Evolutionary conservation across 2,329 filamentous ascomycete species (phyloP).

Genomic region (Ustulina deusta): DNA sequence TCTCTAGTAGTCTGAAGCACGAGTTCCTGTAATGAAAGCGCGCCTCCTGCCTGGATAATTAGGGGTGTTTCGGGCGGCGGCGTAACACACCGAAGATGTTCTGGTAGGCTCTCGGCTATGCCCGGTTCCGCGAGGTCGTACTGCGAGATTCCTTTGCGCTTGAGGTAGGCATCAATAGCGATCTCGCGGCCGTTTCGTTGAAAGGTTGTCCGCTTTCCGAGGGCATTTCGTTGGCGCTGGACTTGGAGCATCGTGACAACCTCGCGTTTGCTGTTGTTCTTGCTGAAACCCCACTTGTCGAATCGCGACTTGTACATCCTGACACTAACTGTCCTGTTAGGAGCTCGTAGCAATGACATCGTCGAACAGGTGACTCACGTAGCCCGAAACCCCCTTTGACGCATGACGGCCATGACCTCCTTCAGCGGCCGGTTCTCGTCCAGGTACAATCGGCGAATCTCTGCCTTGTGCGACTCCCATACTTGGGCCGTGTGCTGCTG

Average conservation of each 20-base stretch:
- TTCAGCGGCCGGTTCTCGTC: conserved; percentile 64
- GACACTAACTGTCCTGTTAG: conserved; percentile 53
- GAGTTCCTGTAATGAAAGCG: conserved; percentile 48
- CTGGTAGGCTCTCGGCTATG: conserved; percentile 45
- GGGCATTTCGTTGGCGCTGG: conserved; percentile 65
- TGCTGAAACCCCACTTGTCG: conserved; percentile 67
- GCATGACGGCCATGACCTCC: conserved; percentile 65
- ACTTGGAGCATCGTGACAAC: conserved; percentile 63
- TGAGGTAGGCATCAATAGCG: conserved; percentile 64
- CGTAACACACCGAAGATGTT: conserved; percentile 48
- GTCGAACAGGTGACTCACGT: conserved; percentile 53
- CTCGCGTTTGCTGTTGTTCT: conserved; percentile 67
- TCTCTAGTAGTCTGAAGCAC: conserved; percentile 47
- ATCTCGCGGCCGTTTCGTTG: conserved; percentile 65
- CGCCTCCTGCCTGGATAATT: conserved; percentile 43
- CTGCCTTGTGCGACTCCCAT: conserved; percentile 62
- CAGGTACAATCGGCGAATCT: conserved; percentile 60
- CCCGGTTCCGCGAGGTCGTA: conserved; percentile 58
- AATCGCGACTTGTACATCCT: conserved; percentile 69
- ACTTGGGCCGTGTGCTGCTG: conserved; percentile 48
- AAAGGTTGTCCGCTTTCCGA: conserved; percentile 65
- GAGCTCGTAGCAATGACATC: conserved; percentile 17
- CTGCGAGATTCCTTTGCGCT: conserved; percentile 65
- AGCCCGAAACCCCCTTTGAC: conserved; percentile 61
- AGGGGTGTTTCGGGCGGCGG: conserved; percentile 47